Conservation (phyloP, 2,329 filamentous ascomycete species). For the Penicillium psychrosexuale region DNA sequence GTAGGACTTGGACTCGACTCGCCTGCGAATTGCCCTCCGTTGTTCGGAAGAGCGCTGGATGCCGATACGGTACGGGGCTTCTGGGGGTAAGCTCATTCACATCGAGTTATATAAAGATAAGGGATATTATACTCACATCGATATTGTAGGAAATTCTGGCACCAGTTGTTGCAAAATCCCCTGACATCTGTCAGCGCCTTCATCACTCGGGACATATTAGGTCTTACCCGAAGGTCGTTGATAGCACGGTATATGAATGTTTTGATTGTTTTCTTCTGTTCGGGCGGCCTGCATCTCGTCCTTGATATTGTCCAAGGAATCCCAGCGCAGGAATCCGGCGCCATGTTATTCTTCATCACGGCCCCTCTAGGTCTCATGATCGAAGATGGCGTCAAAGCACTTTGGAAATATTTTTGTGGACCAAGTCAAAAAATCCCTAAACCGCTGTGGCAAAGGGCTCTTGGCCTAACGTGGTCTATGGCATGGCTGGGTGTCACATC, state of each 20-base stretch:
- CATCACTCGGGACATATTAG: slow-evolving; percentile 15
- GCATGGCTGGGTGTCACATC: slow-evolving; percentile 7
- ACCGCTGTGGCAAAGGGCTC: slow-evolving; percentile 5
- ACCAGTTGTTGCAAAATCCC: slow-evolving; percentile 25
- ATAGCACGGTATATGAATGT: slow-evolving; percentile 27
- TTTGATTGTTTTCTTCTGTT: slow-evolving; percentile 27
- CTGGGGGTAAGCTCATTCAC: slow-evolving; percentile 21
- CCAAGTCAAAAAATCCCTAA: neutral
- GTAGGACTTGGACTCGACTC: slow-evolving; percentile 9
- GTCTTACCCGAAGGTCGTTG: slow-evolving; percentile 14
- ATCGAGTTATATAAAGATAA: too few species aligned
- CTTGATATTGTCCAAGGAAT: slow-evolving; percentile 17
- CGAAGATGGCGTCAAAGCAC: slow-evolving; percentile 25
- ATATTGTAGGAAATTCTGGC: slow-evolving; percentile 23
- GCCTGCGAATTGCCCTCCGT: slow-evolving; percentile 18
- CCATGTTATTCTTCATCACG: slow-evolving; percentile 25
- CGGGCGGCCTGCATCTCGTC: slow-evolving; percentile 23
- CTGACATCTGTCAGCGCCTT: slow-evolving; percentile 19
- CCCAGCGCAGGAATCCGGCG: slow-evolving; percentile 15
- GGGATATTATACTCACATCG: neutral
- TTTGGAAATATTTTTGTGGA: slow-evolving; percentile 8
- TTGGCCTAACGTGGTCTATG: slow-evolving; percentile 9
- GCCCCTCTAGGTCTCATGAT: slow-evolving; percentile 27
- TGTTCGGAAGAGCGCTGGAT: slow-evolving; percentile 20
- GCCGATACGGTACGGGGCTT: slow-evolving; percentile 21